phyloP scores from a whole-genome alignment of 2,329 filamentous ascomycete genomes.

The Gliomastix tumulicola region DNA sequence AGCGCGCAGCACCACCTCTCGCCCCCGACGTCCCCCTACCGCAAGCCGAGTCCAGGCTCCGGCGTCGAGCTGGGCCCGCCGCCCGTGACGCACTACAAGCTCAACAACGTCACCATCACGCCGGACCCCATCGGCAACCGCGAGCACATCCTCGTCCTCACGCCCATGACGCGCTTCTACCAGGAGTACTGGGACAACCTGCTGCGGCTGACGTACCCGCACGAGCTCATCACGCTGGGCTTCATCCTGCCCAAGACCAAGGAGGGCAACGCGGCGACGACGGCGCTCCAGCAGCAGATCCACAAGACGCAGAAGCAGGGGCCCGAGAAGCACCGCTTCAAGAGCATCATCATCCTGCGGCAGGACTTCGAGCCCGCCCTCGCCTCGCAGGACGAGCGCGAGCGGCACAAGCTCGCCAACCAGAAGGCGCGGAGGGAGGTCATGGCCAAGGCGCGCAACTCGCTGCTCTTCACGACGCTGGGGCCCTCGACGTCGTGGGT shows the following conservation, averaged over 20 bases:
- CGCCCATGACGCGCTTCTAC: constrained; percentile 90
- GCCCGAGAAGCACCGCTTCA: constrained; percentile 74
- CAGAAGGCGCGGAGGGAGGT: constrained; percentile 80
- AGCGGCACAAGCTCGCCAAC: constrained; percentile 85
- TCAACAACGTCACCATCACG: constrained; percentile 90
- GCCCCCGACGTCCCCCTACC: constrained; percentile 33
- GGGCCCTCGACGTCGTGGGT: constrained; percentile 93
- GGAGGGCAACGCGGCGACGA: constrained; percentile 82
- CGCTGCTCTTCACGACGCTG: constrained; percentile 88
- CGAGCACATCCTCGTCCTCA: constrained; percentile 86
- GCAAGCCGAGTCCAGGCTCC: constrained; percentile 26
- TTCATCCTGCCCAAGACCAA: constrained; percentile 94
- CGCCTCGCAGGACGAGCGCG: constrained; percentile 72
- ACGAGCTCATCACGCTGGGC: constrained; percentile 87
- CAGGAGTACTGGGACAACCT: constrained; percentile 94
- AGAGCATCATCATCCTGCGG: constrained; percentile 86
- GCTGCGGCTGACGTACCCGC: constrained; percentile 75
- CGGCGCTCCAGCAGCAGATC: constrained; percentile 77
- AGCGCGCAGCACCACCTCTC: constrained; percentile 35
- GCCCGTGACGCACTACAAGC: constrained; percentile 85
- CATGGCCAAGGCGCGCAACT: constrained; percentile 93
- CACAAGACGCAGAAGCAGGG: constrained; percentile 74
- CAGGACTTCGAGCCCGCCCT: constrained; percentile 89
- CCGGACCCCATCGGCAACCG: constrained; percentile 66
- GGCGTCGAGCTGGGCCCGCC: constrained; percentile 46